Evolutionary conservation across 2,329 filamentous ascomycete genomes (phyloP).

Genomic region (Aspergillus sp.): DNA sequence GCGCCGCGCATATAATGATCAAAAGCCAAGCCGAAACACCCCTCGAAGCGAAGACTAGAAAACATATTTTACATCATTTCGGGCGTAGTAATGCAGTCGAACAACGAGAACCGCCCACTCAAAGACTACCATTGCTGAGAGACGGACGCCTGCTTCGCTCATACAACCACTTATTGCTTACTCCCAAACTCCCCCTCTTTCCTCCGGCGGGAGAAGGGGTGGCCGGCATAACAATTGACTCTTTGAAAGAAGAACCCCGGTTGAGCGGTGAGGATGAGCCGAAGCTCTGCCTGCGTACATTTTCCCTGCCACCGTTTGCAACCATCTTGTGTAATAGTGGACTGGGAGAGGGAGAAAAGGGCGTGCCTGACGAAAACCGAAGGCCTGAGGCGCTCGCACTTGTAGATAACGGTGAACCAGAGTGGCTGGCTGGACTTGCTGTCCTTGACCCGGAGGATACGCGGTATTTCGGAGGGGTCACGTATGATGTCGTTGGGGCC

Average conservation of each 20-base stretch:
- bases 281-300: conserved; percentile 53
- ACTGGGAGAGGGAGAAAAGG: conserved; percentile 55
- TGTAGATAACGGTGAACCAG: conserved; percentile 39
- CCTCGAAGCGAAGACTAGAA: neutral
- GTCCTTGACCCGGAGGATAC: conserved; percentile 67
- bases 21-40: conserved; percentile 8
- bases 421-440: conserved; percentile 39
- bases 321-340: conserved; percentile 69
- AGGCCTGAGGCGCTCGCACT: conserved; percentile 36
- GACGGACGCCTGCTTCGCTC: conserved; percentile 63
- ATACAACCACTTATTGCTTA: conserved; percentile 96
- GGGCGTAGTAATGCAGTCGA: conserved; percentile 6
- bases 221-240: conserved; percentile 44
- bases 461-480: conserved; percentile 84
- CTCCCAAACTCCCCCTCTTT: conserved; percentile 70
- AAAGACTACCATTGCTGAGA: conserved; percentile 38
- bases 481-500: conserved; percentile 70
- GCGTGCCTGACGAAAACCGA: conserved; percentile 44
- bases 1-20: conserved; percentile 2
- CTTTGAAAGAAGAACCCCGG: conserved; percentile 34
- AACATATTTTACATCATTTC: conserved; percentile 11
- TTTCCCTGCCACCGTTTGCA: conserved; percentile 40
- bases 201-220: conserved; percentile 67
- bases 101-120: conserved; percentile 13
- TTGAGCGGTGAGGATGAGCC: conserved; percentile 48